A percentile compares a stretch with the other conserved stretches of the same genome.
These are phyloP conservation scores for Kuraishia borneana DNA, from an alignment of 805 yeast genomes.

Conservation along the genomic window DNA sequence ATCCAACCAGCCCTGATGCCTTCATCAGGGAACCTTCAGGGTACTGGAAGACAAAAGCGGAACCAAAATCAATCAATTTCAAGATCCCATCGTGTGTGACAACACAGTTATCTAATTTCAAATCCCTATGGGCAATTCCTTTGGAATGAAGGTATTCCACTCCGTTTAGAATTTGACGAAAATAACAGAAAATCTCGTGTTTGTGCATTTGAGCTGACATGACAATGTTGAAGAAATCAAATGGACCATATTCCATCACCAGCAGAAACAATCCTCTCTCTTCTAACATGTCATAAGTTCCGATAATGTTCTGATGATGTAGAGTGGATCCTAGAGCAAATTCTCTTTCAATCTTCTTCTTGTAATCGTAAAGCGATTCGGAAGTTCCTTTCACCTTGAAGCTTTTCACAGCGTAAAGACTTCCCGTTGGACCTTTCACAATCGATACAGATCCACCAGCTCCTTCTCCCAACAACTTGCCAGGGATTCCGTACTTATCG, in stretches of 20 bases:
- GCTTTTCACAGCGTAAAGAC: slow-evolving; percentile 77
- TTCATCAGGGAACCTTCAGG: slow-evolving; percentile 45
- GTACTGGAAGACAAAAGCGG: slow-evolving; percentile 74
- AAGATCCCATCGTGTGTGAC: slow-evolving; percentile 64
- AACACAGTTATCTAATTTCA: slow-evolving; percentile 89
- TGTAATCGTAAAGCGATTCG: slow-evolving; percentile 60
- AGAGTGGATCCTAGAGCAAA: slow-evolving; percentile 71
- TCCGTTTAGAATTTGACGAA: slow-evolving; percentile 71
- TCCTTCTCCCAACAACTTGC: slow-evolving; percentile 76
- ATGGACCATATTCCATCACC: slow-evolving; percentile 89
- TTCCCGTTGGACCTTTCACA: slow-evolving; percentile 47
- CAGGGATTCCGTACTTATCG: slow-evolving; percentile 65
- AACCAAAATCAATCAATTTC: slow-evolving; percentile 88
- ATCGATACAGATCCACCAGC: slow-evolving; percentile 92
- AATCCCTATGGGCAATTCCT: slow-evolving; percentile 89
- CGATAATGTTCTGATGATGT: slow-evolving; percentile 70
- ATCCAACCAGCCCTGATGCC: slow-evolving; percentile 85
- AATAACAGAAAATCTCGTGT: slow-evolving; percentile 68
- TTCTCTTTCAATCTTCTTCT: slow-evolving; percentile 72
- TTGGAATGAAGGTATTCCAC: slow-evolving; percentile 63
- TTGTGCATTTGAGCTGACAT: slow-evolving; percentile 76
- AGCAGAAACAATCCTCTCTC: slow-evolving; percentile 56
- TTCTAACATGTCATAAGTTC: slow-evolving; percentile 68
- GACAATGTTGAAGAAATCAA: slow-evolving; percentile 84
- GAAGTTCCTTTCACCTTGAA: slow-evolving; percentile 55